Percentiles rank a stretch among this genome's conserved stretches.
Conservation (phyloP, 495 filamentous ascomycete genomes). For the Penicillium pulvis region DNA sequence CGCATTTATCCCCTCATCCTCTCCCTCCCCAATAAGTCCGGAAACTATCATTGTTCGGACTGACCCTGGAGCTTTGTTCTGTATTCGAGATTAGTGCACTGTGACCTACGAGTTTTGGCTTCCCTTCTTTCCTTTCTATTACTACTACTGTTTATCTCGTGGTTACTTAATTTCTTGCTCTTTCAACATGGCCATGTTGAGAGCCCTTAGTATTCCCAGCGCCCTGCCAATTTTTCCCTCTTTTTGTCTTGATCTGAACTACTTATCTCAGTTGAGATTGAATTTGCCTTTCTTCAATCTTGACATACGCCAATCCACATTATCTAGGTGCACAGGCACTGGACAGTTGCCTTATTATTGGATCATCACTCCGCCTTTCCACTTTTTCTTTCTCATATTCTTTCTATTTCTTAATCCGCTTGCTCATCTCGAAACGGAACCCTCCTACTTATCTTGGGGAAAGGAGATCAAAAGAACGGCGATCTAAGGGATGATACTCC, state of each 20-base stretch:
- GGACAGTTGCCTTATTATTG: background rate
- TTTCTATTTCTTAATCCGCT: constrained; percentile 3
- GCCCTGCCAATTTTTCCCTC: constrained; percentile 8
- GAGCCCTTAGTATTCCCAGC: constrained; percentile 13
- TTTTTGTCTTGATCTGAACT: constrained; percentile 4
- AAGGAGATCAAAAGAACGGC: background rate
- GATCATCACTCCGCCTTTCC: background rate
- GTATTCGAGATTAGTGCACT: constrained; percentile 40
- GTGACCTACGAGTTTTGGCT: constrained; percentile 38
- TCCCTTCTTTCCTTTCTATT: constrained; percentile 31
- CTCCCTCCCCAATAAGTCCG: constrained; percentile 16
- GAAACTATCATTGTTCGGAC: constrained; percentile 11
- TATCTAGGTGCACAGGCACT: background rate
- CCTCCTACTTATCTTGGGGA: background rate
- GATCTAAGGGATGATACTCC: constrained; percentile 1
- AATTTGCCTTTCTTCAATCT: constrained; percentile 14
- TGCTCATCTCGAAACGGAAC: constrained; percentile 7
- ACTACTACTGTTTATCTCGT: constrained; percentile 38
- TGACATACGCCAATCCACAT: constrained; percentile 3
- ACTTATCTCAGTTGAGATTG: constrained; percentile 1
- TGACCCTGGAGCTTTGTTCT: constrained; percentile 23
- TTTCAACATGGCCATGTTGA: constrained; percentile 12
- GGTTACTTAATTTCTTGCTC: constrained; percentile 38
- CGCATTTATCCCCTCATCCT: constrained; percentile 36
- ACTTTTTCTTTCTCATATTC: constrained; percentile 8